A percentile compares a stretch with the other conserved stretches of the same genome.
phyloP scores from a whole-genome alignment of 2,329 filamentous ascomycete genomes.

The Xylariaceae sp. region DNA sequence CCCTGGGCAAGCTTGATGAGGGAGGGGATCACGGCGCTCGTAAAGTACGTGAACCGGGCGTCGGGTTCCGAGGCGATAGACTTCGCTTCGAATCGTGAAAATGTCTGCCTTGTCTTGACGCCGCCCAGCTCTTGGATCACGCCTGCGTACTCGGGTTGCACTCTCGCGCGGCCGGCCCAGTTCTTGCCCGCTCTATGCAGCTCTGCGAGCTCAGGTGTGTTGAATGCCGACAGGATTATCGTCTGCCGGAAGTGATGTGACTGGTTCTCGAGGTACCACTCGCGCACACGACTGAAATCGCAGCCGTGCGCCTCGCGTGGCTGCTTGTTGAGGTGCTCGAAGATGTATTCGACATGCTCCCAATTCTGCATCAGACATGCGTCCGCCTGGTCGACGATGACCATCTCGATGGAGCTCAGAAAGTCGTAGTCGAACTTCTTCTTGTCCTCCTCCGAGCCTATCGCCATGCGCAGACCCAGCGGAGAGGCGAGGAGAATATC shows the following conservation, averaged over 20 bases:
- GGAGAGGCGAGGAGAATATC: constrained; percentile 93
- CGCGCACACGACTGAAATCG: constrained; percentile 86
- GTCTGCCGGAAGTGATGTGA: constrained; percentile 82
- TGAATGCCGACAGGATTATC: constrained; percentile 74
- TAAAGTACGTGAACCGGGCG: constrained; percentile 87
- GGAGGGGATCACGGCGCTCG: constrained; percentile 72
- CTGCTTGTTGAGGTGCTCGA: constrained; percentile 86
- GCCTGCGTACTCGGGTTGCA: constrained; percentile 66
- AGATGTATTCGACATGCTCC: constrained; percentile 91
- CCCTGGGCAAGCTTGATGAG: constrained; percentile 60
- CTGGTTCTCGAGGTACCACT: constrained; percentile 90
- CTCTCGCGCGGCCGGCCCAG: constrained; percentile 73
- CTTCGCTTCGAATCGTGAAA: constrained; percentile 76
- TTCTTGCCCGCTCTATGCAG: constrained; percentile 80
- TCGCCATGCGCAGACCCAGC: constrained; percentile 83
- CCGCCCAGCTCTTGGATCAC: constrained; percentile 68
- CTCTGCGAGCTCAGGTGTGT: constrained; percentile 83
- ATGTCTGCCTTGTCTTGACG: constrained; percentile 77
- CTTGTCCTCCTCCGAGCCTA: constrained; percentile 71
- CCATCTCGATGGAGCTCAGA: constrained; percentile 86
- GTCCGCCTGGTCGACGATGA: constrained; percentile 88
- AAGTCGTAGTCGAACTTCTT: constrained; percentile 80
- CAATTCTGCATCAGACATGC: constrained; percentile 97
- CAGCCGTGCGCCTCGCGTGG: constrained; percentile 88
- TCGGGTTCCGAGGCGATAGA: constrained; percentile 77